Evolutionary conservation across 352 stramenopile genomes (phyloP).

Genomic region (Pythium brachiatum): DNA sequence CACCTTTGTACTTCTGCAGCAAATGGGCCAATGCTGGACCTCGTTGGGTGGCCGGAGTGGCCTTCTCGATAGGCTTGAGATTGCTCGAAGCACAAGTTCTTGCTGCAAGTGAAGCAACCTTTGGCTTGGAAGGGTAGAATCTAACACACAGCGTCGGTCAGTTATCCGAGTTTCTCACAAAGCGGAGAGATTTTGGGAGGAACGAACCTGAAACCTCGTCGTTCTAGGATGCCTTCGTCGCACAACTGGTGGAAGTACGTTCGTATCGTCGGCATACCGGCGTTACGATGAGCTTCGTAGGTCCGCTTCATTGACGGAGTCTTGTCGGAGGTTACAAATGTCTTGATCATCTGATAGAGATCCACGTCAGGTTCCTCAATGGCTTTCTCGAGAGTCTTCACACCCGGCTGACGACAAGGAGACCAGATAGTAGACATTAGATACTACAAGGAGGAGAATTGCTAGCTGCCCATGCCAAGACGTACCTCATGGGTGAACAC

Average conservation of each 20-base stretch:
- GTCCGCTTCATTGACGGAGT: slow-evolving; percentile 21
- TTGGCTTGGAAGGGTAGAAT: neutral
- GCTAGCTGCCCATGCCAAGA: too few species aligned
- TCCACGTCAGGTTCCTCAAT: neutral
- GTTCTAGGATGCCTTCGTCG: slow-evolving; percentile 22
- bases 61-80: too few species aligned
- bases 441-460: neutral
- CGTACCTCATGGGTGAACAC: slow-evolving; percentile 18
- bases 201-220: slow-evolving; percentile 13
- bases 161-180: neutral
- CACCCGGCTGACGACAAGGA: neutral
- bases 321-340: slow-evolving; percentile 10
- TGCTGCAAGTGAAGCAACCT: too few species aligned
- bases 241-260: slow-evolving; percentile 20
- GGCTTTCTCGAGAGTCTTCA: neutral
- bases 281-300: neutral
- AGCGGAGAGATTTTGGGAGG: too few species aligned
- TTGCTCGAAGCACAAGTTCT: too few species aligned
- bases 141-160: neutral
- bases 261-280: slow-evolving; percentile 3
- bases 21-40: too few species aligned
- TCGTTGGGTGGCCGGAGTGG: too few species aligned
- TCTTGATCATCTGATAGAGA: slow-evolving; percentile 22
- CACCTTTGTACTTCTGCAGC: too few species aligned
- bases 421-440: neutral